These are phyloP conservation scores for Geotrichum restrictum DNA, from an alignment of 1,139 yeast species.

Conservation along the genomic window DNA sequence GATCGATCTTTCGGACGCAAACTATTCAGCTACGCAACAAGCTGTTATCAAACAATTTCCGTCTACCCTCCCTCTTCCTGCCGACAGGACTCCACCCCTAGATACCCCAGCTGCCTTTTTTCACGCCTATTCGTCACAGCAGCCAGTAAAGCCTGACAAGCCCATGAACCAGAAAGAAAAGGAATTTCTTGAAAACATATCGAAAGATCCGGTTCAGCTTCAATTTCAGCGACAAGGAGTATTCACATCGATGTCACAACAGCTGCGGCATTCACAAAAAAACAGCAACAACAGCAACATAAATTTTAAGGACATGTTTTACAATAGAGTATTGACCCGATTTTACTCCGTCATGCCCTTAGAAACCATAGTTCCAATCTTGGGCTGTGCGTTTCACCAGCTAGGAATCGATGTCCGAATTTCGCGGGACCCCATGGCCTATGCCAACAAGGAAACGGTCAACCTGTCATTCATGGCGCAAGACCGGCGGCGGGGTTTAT, in stretches of 20 bases:
- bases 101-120: background rate
- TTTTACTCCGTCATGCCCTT: slow-evolving; percentile 47
- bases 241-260: slow-evolving; percentile 20
- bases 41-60: background rate
- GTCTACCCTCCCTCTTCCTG: slow-evolving; percentile 1
- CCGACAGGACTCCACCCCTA: background rate
- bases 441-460: slow-evolving; percentile 17
- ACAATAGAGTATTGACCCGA: slow-evolving; percentile 47
- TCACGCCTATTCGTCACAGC: slow-evolving; percentile 24
- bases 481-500: slow-evolving; percentile 47
- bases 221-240: slow-evolving; percentile 39
- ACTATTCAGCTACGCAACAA: slow-evolving; percentile 20
- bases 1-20: slow-evolving; percentile 26
- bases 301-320: slow-evolving; percentile 35
- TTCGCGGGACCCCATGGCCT: slow-evolving; percentile 21
- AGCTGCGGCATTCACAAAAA: no score
- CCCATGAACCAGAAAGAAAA: slow-evolving; percentile 31
- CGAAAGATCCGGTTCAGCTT: slow-evolving; percentile 50
- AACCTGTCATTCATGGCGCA: slow-evolving; percentile 44
- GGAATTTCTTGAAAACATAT: slow-evolving; percentile 37
- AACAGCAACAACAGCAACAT: slow-evolving; percentile 21
- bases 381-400: slow-evolving; percentile 43
- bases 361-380: slow-evolving; percentile 43
- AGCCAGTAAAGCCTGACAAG: slow-evolving; percentile 13
- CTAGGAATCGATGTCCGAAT: slow-evolving; percentile 38